These are phyloP conservation scores for Mimosa bimucronata DNA, from an alignment of 306 rosid species.

Conservation along the genomic window DNA sequence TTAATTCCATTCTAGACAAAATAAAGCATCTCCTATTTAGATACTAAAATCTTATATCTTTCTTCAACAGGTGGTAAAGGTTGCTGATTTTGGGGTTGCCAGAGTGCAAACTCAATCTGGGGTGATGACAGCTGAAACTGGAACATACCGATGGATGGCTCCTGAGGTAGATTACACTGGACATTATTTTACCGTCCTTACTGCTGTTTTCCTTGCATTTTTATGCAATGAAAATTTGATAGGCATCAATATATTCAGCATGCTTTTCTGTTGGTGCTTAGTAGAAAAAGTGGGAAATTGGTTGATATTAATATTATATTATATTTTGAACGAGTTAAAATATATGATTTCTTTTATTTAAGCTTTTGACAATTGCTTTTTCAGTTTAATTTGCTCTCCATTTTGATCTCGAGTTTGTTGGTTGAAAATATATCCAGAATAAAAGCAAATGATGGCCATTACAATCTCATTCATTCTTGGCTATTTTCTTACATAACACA, in stretches of 20 bases:
- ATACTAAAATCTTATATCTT: slow-evolving; percentile 34
- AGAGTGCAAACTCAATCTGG: slow-evolving; percentile 96
- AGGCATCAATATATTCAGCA: slow-evolving; percentile 21
- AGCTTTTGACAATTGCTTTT: slow-evolving; percentile 19
- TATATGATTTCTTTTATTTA: not conserved
- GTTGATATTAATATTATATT: not conserved
- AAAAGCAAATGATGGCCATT: slow-evolving; percentile 32
- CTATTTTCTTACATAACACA: slow-evolving; percentile 20
- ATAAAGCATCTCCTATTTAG: slow-evolving; percentile 22
- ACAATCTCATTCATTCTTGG: slow-evolving; percentile 23
- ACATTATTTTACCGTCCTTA: slow-evolving; percentile 7
- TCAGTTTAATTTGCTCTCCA: not conserved
- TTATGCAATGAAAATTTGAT: slow-evolving; percentile 25
- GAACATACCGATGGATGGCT: slow-evolving; percentile 99
- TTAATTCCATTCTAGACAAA: not conserved
- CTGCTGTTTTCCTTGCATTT: slow-evolving; percentile 10
- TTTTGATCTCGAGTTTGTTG: not conserved
- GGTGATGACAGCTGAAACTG: slow-evolving; percentile 99
- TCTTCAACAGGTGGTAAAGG: slow-evolving; percentile 84
- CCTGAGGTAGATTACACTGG: slow-evolving; percentile 72
- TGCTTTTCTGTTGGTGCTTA: slow-evolving; percentile 10
- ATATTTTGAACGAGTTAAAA: not conserved
- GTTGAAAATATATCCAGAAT: slow-evolving; percentile 9
- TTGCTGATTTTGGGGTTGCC: slow-evolving; percentile 99
- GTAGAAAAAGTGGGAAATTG: slow-evolving; percentile 21